Evolutionary conservation across 257 asterid genomes (phyloP).

Genomic region (Dorcoceras hygrometricum): DNA sequence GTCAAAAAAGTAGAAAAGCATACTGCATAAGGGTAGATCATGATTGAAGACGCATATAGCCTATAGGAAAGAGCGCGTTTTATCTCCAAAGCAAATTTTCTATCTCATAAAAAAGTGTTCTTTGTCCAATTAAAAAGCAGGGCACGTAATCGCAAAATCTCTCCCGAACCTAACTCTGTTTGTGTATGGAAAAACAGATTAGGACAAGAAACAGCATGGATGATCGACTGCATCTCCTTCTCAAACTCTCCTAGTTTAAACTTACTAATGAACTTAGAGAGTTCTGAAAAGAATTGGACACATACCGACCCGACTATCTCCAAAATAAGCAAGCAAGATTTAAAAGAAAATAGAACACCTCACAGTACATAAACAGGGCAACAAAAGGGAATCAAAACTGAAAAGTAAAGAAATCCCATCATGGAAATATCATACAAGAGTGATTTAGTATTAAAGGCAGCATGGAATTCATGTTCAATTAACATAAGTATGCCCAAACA

Average conservation of each 20-base stretch:
- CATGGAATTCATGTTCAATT: background rate
- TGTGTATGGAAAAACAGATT: background rate
- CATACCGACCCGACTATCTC: background rate
- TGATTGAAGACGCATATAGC: background rate
- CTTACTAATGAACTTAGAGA: background rate
- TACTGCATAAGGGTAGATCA: background rate
- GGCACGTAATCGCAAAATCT: background rate
- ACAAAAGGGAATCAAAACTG: background rate
- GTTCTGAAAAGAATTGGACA: background rate
- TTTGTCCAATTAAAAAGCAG: slow-evolving; percentile 1
- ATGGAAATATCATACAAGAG: background rate
- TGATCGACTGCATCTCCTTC: background rate
- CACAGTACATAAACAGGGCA: background rate
- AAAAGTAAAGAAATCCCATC: background rate
- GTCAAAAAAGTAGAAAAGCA: background rate
- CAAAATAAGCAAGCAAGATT: background rate
- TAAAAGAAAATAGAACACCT: background rate
- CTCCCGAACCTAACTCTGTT: background rate
- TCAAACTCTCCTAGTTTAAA: background rate
- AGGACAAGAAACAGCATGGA: background rate
- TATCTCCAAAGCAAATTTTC: background rate
- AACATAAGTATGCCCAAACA: background rate
- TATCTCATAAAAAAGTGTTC: background rate
- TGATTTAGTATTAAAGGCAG: background rate
- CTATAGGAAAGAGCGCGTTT: background rate